Base-by-base conservation (phyloP, 2,329 filamentous ascomycete genomes). In the Coniochaeta ligniaria region DNA sequence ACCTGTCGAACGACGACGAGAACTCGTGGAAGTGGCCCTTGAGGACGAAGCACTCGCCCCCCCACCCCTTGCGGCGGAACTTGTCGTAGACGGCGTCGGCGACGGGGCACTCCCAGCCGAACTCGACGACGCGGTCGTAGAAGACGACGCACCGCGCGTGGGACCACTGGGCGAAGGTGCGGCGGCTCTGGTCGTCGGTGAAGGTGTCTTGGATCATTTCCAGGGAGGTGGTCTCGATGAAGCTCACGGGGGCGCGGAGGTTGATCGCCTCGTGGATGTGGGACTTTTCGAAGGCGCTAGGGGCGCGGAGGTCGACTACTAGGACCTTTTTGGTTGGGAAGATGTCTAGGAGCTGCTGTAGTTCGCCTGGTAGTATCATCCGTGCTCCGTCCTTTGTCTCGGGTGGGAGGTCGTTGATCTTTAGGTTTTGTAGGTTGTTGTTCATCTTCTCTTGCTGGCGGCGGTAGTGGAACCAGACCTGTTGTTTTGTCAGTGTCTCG, bases 11-110 rank as follows among this genome's bases (percentile, higher is more conserved):
- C 0, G 79, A 80, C 28, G 74, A 73, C 17, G 80, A 81, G 62
- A 84, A 84, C 63, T 84, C 82, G 55, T 76, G 75, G 66, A 81
- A 85, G 59, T 82, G 80, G 0, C 82, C 82, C 65, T 83, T 83
- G 36, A 85, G 73, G 8, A 84, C 72, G 65, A 84, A 84, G 61
- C 75, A 79, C 45, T 78, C 76, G 1, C 82, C 82, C 0, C 64
- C 63, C 82, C 82, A 85, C 24, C 77, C 78, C 64, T 76, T 74
- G 17, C 68, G 67, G 57, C 71, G 76, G 59, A 85, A 73, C 62
- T 80, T 81, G 43, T 74, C 68, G 22, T 76, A 68, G 2, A 85
- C 66, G 0, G 75, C 69, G 16, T 76, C 74, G 2, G 81, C 80
- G 2, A 76, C 68, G 0, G 81, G 81, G 43, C 80, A 82, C 61